Percentiles rank a stretch among this genome's conserved stretches.
These are phyloP conservation scores for Santalum album DNA, from an alignment of 164 flowering plant genomes.

Conservation along the genomic window DNA sequence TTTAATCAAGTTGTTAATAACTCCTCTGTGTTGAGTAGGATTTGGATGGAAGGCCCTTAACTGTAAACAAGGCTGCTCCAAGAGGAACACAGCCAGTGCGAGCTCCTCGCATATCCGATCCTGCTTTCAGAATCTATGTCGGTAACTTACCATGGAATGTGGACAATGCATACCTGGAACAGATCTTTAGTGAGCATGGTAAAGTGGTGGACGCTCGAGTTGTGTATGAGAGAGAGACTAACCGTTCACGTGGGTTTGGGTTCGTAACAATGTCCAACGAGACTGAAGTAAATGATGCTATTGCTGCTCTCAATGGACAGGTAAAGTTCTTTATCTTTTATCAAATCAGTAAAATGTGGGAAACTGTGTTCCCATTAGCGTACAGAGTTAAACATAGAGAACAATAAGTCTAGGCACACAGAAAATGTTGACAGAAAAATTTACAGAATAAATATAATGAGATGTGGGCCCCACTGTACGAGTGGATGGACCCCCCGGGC, in stretches of 20 bases:
- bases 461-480: too few species aligned
- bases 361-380: not conserved
- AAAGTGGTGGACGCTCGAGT: constrained; percentile 65
- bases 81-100: constrained; percentile 64
- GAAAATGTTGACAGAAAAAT: too few species aligned
- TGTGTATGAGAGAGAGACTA: constrained; percentile 60
- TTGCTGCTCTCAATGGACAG: constrained; percentile 90
- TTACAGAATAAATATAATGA: too few species aligned
- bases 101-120: constrained; percentile 36
- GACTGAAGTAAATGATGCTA: constrained; percentile 71
- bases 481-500: too few species aligned
- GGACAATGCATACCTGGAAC: constrained; percentile 56
- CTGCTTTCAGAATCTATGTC: constrained; percentile 54
- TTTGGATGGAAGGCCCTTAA: constrained; percentile 60
- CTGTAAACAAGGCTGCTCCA: constrained; percentile 87
- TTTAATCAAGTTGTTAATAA: constrained; percentile 1
- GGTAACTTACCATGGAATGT: constrained; percentile 86
- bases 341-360: too few species aligned
- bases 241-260: constrained; percentile 88
- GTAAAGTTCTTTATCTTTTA: constrained; percentile 21
- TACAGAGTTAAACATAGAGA: not conserved
- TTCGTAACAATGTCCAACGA: constrained; percentile 68
- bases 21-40: constrained; percentile 39
- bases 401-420: too few species aligned
- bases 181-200: constrained; percentile 75